These are phyloP conservation scores for Monosporozyma aquatica DNA, from an alignment of 805 yeast genomes.

Conservation along the genomic window DNA sequence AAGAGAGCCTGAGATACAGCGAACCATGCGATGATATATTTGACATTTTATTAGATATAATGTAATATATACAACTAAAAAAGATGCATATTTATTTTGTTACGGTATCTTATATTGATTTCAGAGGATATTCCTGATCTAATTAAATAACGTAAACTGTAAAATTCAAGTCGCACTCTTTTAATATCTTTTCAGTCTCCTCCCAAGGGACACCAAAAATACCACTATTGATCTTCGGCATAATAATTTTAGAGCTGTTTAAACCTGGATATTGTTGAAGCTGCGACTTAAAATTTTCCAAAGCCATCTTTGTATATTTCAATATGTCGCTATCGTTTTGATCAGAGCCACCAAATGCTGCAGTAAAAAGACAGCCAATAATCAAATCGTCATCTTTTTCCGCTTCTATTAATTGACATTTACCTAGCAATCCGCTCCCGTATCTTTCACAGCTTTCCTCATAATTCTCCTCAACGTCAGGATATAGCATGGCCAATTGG, in stretches of 20 bases:
- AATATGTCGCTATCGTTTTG: conserved; percentile 43
- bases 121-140: too few relatives aligned
- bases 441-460: conserved; percentile 17
- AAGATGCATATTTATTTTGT: not conserved
- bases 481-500: conserved; percentile 44
- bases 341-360: conserved; percentile 40
- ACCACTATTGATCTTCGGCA: conserved; percentile 80
- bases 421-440: conserved; percentile 39
- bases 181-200: conserved; percentile 47
- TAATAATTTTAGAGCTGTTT: conserved; percentile 31
- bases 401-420: conserved; percentile 21
- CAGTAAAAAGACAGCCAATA: conserved; percentile 69
- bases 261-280: conserved; percentile 5
- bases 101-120: too few relatives aligned
- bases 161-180: conserved; percentile 14
- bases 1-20: not conserved
- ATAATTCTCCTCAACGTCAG: conserved; percentile 47
- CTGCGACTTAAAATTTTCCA: conserved; percentile 34
- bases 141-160: conserved; percentile 31
- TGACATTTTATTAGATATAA: not conserved
- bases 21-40: not conserved
- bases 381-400: conserved; percentile 13
- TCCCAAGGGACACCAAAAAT: conserved; percentile 76
- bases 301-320: conserved; percentile 40
- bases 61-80: not conserved